phyloP scores from a whole-genome alignment of 1,284 basidiomycete species.

The Microstroma glucosiphilum region DNA sequence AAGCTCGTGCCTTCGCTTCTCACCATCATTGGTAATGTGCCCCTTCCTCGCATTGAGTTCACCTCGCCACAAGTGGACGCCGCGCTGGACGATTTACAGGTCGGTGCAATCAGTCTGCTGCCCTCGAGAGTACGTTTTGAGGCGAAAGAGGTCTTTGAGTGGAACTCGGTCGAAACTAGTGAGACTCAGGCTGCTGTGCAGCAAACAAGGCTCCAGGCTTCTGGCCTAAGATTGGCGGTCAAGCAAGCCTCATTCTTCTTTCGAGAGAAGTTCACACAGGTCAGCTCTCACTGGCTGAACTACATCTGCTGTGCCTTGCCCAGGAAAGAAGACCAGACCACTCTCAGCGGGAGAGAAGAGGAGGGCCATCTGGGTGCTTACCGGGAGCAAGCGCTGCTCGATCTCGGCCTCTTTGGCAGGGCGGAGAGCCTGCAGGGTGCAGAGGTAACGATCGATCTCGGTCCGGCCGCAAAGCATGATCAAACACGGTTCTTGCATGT shows the following conservation, averaged over 20 bases:
- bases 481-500: slow-evolving; percentile 13
- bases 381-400: slow-evolving; percentile 13
- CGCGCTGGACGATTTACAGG: slow-evolving; percentile 12
- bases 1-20: slow-evolving; percentile 7
- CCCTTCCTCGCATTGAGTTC: slow-evolving; percentile 15
- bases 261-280: slow-evolving; percentile 8
- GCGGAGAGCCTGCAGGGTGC: neutral
- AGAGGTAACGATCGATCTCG: neutral
- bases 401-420: slow-evolving; percentile 11
- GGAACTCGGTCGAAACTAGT: neutral
- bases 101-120: slow-evolving; percentile 7
- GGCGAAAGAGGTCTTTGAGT: slow-evolving; percentile 1
- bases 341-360: neutral
- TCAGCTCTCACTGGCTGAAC: neutral
- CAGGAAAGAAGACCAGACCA: neutral
- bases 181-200: neutral
- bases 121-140: slow-evolving; percentile 8
- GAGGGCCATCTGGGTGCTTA: slow-evolving; percentile 9
- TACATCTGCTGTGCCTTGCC: neutral
- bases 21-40: slow-evolving; percentile 9
- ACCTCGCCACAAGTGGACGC: slow-evolving; percentile 13
- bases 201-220: neutral
- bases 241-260: slow-evolving; percentile 12
- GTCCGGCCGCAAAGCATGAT: slow-evolving; percentile 1
- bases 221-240: slow-evolving; percentile 9